Base-by-base conservation (phyloP, 768 basidiomycete genomes). In the Lyophyllum decastes region DNA sequence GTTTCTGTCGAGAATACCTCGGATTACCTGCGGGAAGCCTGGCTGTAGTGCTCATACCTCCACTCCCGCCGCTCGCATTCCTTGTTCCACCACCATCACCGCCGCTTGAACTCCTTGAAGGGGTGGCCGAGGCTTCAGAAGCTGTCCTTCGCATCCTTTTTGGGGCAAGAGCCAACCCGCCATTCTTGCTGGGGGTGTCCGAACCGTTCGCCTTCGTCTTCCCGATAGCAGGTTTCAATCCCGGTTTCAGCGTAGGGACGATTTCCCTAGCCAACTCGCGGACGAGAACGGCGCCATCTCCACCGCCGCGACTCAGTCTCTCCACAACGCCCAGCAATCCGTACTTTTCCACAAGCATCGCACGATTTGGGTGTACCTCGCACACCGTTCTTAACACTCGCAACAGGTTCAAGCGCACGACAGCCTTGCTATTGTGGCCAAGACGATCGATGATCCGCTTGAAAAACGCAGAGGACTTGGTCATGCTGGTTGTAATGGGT, bases 211-310 rank as follows among this genome's bases (percentile, higher is more conserved):
- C 55, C 49, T 66, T 69, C 38, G 35, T 50, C 60, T 70, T 76
- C 21, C 70, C 62, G 3, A 64, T 64, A 0, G 72, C 75, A 11
- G 89, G 89, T 67, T 79, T 85, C 64, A 92, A 71, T 6, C 82
- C 91, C 2, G 92, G 90, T 35, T 83, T 82, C 43, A 94, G 79
- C 0, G 86, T 81, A 0, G 92, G 92, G 22, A 92, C 77, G 57
- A 94, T 92, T 72, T 94, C 92, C 64, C 89, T 81, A 19, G 94
- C 94, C 45, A 97, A 73, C 70, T 98, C 92, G 56, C 92, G 81
- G 17, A 97, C 94, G 26, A 99, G 81, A 17, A 98, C 89, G 0
- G 96, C 95, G 12, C 86, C 90, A 69, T 99, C 97, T 11, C 76
- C 78, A 10, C 78, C 77, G 49, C 88, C 86, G 61, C 85, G 82